phyloP scores from a whole-genome alignment of 2,329 filamentous ascomycete species.

The Trichoderma lentiforme region DNA sequence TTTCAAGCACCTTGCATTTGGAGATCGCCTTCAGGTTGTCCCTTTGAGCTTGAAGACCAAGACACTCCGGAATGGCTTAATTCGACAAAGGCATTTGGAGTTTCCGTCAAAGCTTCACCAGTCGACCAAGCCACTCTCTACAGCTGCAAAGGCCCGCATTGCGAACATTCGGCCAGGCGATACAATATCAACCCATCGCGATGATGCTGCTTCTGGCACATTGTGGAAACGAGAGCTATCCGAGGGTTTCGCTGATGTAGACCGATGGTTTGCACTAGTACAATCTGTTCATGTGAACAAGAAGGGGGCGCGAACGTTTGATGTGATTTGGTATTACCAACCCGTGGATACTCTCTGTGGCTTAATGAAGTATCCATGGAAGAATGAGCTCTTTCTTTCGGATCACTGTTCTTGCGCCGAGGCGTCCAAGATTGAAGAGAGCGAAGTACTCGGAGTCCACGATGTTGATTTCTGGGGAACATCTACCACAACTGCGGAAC shows the following conservation, averaged over 20 bases:
- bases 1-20: conserved; percentile 63
- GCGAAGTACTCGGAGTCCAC: conserved; percentile 57
- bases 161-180: conserved; percentile 42
- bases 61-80: conserved; percentile 29
- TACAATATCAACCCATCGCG: conserved; percentile 47
- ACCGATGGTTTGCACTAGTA: conserved; percentile 70
- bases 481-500: conserved; percentile 46
- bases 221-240: conserved; percentile 53
- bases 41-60: conserved; percentile 29
- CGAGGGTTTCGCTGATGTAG: conserved; percentile 40
- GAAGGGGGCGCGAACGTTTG: conserved; percentile 45
- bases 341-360: conserved; percentile 68
- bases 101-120: conserved; percentile 25
- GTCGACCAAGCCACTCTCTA: conserved; percentile 24
- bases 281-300: conserved; percentile 47
- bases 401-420: conserved; percentile 70
- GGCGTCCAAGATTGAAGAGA: conserved; percentile 43
- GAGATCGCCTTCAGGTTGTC: conserved; percentile 43
- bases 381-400: conserved; percentile 72
- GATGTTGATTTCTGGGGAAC: conserved; percentile 55
- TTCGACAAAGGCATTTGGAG: conserved; percentile 29
- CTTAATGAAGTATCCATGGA: conserved; percentile 63
- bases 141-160: conserved; percentile 25
- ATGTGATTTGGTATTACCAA: conserved; percentile 72
- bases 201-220: conserved; percentile 46